phyloP scores from a whole-genome alignment of 768 basidiomycete genomes.

The Crepidotus variabilis region DNA sequence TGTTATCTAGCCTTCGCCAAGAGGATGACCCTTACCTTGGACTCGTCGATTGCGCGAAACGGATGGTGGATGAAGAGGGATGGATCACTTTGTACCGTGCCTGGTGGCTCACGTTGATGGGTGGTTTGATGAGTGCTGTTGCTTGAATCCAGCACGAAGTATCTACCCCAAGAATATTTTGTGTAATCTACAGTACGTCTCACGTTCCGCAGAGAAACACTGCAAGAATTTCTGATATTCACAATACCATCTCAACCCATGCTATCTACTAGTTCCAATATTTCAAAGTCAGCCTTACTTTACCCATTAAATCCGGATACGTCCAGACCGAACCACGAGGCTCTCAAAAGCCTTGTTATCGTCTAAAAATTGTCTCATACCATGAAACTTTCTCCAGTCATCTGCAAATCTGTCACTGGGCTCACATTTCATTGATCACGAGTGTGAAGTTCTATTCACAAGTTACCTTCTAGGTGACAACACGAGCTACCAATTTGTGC shows the following conservation, averaged over 20 bases:
- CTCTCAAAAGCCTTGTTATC: not conserved
- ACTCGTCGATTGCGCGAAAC: slow-evolving; percentile 69
- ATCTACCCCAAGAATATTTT: not conserved
- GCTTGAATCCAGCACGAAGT: slow-evolving; percentile 24
- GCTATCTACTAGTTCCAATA: not conserved
- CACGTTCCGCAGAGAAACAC: not conserved
- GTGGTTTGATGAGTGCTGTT: slow-evolving; percentile 54
- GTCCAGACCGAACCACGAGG: not conserved
- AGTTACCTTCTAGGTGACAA: not conserved
- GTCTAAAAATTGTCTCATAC: not conserved
- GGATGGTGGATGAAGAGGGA: slow-evolving; percentile 79
- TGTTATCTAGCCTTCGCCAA: slow-evolving; percentile 51
- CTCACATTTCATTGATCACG: not conserved
- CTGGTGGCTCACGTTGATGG: slow-evolving; percentile 81
- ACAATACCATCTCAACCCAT: not conserved
- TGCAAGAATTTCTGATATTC: not conserved
- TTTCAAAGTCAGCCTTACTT: not conserved
- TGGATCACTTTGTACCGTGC: slow-evolving; percentile 70
- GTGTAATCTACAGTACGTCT: not conserved
- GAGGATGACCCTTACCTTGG: slow-evolving; percentile 80
- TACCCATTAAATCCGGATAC: not conserved
- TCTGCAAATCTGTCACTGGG: not conserved
- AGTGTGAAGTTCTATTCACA: not conserved
- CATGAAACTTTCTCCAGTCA: not conserved
- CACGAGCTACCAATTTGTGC: not conserved